These are phyloP conservation scores for Nitzschia sp. DNA, from an alignment of 108 stramenopile species.

Conservation along the genomic window DNA sequence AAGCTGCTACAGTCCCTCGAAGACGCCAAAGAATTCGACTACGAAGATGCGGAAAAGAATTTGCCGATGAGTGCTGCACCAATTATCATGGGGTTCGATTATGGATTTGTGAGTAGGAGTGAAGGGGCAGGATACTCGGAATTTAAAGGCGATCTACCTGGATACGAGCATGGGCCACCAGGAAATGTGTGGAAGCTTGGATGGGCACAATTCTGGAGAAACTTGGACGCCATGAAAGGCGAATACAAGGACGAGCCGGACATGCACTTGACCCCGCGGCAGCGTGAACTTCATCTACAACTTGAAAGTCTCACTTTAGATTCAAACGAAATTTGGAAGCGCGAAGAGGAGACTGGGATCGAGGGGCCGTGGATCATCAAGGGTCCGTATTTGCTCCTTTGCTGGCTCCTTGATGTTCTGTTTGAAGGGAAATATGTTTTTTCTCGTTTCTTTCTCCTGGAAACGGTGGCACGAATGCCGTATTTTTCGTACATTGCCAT, in stretches of 20 bases:
- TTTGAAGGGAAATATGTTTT: slow-evolving; percentile 58
- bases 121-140: slow-evolving; percentile 34
- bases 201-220: slow-evolving; percentile 54
- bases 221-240: slow-evolving; percentile 59
- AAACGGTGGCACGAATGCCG: slow-evolving; percentile 90
- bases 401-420: slow-evolving; percentile 58
- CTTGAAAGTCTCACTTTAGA: slow-evolving; percentile 49
- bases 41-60: neutral
- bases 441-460: slow-evolving; percentile 71
- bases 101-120: slow-evolving; percentile 59
- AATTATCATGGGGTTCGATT: slow-evolving; percentile 54
- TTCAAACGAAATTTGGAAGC: slow-evolving; percentile 57
- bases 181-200: slow-evolving; percentile 52
- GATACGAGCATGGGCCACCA: slow-evolving; percentile 62
- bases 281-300: slow-evolving; percentile 37
- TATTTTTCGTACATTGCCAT: slow-evolving; percentile 90
- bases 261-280: slow-evolving; percentile 27
- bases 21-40: neutral
- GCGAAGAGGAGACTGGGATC: slow-evolving; percentile 44
- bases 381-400: slow-evolving; percentile 53
- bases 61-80: slow-evolving; percentile 41
- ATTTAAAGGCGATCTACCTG: slow-evolving; percentile 14
- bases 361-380: slow-evolving; percentile 61
- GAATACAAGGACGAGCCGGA: slow-evolving; percentile 57
- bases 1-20: neutral